phyloP scores from a whole-genome alignment of 257 asterid species.

The Solanum microdontum region DNA sequence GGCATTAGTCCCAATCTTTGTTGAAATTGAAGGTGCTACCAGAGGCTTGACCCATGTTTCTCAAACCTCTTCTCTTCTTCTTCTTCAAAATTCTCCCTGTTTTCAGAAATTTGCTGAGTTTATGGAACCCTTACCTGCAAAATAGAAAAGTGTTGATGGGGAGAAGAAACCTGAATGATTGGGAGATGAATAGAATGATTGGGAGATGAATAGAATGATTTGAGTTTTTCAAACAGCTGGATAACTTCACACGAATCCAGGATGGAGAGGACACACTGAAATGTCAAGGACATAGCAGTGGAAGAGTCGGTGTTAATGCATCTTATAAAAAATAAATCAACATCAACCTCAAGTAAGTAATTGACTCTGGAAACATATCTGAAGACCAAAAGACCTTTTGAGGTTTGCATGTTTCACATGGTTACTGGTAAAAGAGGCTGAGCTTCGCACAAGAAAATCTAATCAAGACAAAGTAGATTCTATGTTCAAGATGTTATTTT shows the following conservation, averaged over 20 bases:
- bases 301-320: not conserved
- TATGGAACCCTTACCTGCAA: not conserved
- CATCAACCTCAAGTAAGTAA: not conserved
- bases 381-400: not conserved
- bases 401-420: not conserved
- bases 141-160: not conserved
- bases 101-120: not conserved
- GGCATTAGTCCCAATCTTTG: not conserved
- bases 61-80: not conserved
- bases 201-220: not conserved
- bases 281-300: not conserved
- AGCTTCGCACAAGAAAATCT: not conserved
- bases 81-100: not conserved
- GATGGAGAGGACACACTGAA: not conserved
- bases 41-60: not conserved
- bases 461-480: not conserved
- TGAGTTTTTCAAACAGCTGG: not conserved
- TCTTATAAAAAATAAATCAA: not conserved
- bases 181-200: not conserved
- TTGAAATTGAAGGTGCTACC: not conserved
- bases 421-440: not conserved
- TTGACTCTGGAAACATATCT: not conserved
- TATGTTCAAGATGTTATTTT: not conserved
- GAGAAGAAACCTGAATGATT: not conserved
- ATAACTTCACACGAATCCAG: not conserved